These are phyloP conservation scores for Plantago coronopus DNA, from an alignment of 305 asterid genomes.

Conservation along the genomic window DNA sequence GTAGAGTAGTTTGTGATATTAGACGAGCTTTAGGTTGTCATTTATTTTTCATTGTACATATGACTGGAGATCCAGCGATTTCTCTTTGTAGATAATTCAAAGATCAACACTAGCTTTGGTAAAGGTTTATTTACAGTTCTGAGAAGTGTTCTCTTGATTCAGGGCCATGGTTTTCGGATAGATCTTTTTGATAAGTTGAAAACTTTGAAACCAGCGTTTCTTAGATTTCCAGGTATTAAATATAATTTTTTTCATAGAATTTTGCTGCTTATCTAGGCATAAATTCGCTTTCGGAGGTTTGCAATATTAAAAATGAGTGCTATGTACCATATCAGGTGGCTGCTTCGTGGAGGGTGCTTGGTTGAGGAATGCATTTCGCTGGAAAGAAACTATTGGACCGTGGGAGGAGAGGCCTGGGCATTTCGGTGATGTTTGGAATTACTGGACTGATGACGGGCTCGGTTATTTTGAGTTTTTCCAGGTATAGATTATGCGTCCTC, in stretches of 20 bases:
- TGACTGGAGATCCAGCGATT: constrained; percentile 11
- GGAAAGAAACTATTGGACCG: constrained; percentile 95
- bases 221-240: constrained; percentile 84
- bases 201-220: constrained; percentile 70
- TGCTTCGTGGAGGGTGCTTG: constrained; percentile 90
- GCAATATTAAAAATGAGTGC: not conserved
- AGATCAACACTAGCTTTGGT: not conserved
- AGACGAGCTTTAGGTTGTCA: too few species aligned
- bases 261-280: not conserved
- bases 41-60: too few species aligned
- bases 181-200: constrained; percentile 84
- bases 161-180: constrained; percentile 96
- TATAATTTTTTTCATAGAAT: not conserved
- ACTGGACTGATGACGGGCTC: constrained; percentile 95
- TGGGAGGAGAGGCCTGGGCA: constrained; percentile 98
- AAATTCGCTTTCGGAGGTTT: not conserved
- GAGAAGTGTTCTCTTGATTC: constrained; percentile 27
- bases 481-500: constrained; percentile 32
- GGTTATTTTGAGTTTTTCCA: constrained; percentile 90
- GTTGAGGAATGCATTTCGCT: constrained; percentile 87
- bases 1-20: too few species aligned
- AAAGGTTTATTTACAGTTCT: constrained; percentile 3
- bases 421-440: constrained; percentile 91
- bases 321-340: constrained; percentile 49
- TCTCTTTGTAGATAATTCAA: not conserved